Percentiles rank a stretch among this genome's conserved stretches.
Evolutionary conservation across 1,139 yeast genomes (phyloP).

Genomic region (Suhomyces panamericanus): DNA sequence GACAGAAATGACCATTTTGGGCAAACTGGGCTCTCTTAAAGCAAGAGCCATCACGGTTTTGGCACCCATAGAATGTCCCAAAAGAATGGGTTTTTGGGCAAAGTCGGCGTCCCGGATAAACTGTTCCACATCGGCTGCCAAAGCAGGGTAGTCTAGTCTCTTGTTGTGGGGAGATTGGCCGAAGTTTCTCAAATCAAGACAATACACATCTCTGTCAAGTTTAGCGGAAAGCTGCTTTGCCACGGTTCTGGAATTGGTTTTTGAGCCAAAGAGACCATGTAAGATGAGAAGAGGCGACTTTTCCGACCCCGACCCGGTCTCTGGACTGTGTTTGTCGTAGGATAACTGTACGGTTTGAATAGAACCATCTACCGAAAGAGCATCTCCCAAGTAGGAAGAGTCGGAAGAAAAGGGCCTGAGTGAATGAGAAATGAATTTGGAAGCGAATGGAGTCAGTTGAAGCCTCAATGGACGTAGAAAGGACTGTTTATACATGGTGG

Average conservation of each 20-base stretch:
- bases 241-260: constrained; percentile 73
- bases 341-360: constrained; percentile 33
- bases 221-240: constrained; percentile 50
- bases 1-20: constrained; percentile 68
- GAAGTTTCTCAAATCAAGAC: constrained; percentile 85
- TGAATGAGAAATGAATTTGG: background rate
- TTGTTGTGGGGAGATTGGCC: constrained; percentile 81
- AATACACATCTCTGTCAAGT: constrained; percentile 54
- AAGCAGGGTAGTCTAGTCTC: constrained; percentile 73
- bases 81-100: constrained; percentile 55
- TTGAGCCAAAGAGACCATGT: constrained; percentile 90
- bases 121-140: constrained; percentile 80
- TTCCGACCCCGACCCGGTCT: constrained; percentile 12
- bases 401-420: constrained; percentile 6
- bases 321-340: constrained; percentile 34
- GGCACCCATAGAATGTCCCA: constrained; percentile 98
- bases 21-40: constrained; percentile 64
- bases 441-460: background rate
- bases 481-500: background rate
- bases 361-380: constrained; percentile 19
- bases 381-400: constrained; percentile 26
- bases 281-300: constrained; percentile 66
- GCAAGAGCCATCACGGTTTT: constrained; percentile 90
- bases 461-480: background rate
- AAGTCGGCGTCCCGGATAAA: constrained; percentile 55